Conservation (phyloP, 768 basidiomycete genomes). For the Cyclocybe aegerita region DNA sequence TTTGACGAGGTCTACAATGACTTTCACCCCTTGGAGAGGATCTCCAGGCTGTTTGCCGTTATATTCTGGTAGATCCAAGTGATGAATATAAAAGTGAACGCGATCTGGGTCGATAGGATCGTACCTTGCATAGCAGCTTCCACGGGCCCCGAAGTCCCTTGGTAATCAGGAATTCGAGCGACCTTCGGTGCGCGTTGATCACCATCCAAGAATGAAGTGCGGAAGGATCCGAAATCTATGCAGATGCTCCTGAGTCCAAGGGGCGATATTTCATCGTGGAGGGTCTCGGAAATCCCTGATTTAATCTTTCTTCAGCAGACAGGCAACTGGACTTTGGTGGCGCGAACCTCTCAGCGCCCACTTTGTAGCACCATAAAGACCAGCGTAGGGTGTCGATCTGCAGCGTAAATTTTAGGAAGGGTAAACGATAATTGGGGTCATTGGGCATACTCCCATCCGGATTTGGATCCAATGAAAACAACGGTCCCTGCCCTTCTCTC, state of each 20-base stretch:
- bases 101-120: background rate
- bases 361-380: conserved; percentile 41
- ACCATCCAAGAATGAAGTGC: conserved; percentile 30
- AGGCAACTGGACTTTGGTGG: background rate
- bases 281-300: conserved; percentile 28
- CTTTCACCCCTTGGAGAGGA: conserved; percentile 31
- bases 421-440: too few species aligned
- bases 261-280: conserved; percentile 36
- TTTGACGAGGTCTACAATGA: conserved; percentile 31
- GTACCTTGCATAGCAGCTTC: conserved; percentile 26
- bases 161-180: conserved; percentile 33
- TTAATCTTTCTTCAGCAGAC: background rate
- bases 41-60: conserved; percentile 38
- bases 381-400: conserved; percentile 29
- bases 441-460: conserved; percentile 31
- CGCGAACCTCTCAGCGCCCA: conserved; percentile 31
- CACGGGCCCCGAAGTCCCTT: conserved; percentile 18
- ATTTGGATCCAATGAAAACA: conserved; percentile 40
- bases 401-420: background rate
- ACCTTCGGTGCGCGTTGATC: conserved; percentile 26
- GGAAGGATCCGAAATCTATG: conserved; percentile 40
- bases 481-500: conserved; percentile 38
- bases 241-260: conserved; percentile 36
- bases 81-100: background rate
- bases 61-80: conserved; percentile 17